A percentile compares a stretch with the other conserved stretches of the same genome.
Evolutionary conservation across 371 early-diverging fungal species (phyloP).

Genomic region (Rhizopus microsporus): DNA sequence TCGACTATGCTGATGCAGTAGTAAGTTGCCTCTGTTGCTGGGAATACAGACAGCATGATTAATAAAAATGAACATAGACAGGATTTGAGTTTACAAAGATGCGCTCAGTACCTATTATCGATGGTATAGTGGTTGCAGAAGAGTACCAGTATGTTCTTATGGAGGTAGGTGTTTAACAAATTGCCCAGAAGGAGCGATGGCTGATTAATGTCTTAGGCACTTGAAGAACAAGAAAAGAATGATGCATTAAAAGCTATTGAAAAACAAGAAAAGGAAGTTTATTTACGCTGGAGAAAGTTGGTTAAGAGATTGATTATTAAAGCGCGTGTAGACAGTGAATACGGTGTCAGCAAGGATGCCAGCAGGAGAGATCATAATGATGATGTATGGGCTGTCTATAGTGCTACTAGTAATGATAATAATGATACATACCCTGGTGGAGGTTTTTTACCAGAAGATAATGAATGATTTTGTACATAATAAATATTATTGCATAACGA

Average conservation of each 20-base stretch:
- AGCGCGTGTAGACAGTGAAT: slow-evolving; percentile 57
- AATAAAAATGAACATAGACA: slow-evolving; percentile 30
- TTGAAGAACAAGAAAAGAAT: slow-evolving; percentile 43
- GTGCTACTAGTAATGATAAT: not conserved
- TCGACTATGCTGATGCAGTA: slow-evolving; percentile 83
- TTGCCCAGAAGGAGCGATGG: too few species aligned
- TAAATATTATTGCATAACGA: slow-evolving; percentile 42
- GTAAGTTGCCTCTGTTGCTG: slow-evolving; percentile 37
- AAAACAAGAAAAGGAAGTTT: slow-evolving; percentile 52
- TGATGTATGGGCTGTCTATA: slow-evolving; percentile 4
- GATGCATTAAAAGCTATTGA: slow-evolving; percentile 47
- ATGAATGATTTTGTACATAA: not conserved
- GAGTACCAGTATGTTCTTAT: slow-evolving; percentile 59
- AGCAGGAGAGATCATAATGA: not conserved
- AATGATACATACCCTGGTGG: not conserved
- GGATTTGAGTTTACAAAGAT: slow-evolving; percentile 78
- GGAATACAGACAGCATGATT: not conserved
- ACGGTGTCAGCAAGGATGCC: slow-evolving; percentile 17
- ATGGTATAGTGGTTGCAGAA: slow-evolving; percentile 75
- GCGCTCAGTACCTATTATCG: slow-evolving; percentile 63
- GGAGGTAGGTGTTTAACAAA: slow-evolving; percentile 49
- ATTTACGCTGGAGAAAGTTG: slow-evolving; percentile 63
- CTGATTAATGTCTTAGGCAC: slow-evolving; percentile 36
- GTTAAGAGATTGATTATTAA: slow-evolving; percentile 55
- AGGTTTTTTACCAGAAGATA: slow-evolving; percentile 20